Evolutionary conservation across 2,329 filamentous ascomycete species (phyloP).

Genomic region (Botrytis sinoallii): DNA sequence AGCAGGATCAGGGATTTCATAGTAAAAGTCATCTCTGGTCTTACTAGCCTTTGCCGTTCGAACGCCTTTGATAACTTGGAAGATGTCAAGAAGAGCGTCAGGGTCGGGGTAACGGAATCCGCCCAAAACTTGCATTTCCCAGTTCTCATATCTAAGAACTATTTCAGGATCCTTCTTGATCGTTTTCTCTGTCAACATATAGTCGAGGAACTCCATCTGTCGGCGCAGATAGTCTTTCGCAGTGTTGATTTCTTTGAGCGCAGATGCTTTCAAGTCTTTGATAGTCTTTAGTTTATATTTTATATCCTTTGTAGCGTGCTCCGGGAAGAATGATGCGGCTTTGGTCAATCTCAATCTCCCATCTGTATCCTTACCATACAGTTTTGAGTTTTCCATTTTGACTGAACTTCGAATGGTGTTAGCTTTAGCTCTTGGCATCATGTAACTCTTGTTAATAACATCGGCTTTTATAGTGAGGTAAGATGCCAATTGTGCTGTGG

Average conservation of each 20-base stretch:
- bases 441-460: background rate
- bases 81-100: background rate
- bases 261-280: background rate
- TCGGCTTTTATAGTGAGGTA: background rate
- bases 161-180: background rate
- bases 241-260: background rate
- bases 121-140: background rate
- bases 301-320: background rate
- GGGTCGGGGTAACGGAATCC: background rate
- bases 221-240: background rate
- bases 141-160: background rate
- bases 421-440: background rate
- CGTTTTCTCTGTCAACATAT: background rate
- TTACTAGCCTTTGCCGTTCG: background rate
- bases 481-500: slow-evolving; percentile 8
- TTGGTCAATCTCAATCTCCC: background rate
- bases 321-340: background rate
- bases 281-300: background rate
- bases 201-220: background rate
- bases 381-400: background rate
- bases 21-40: background rate
- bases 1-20: background rate
- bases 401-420: background rate
- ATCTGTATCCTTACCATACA: background rate
- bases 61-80: background rate